Base-by-base conservation (phyloP, 2,329 filamentous ascomycete species). In the Nothomitra cinnamomea region DNA sequence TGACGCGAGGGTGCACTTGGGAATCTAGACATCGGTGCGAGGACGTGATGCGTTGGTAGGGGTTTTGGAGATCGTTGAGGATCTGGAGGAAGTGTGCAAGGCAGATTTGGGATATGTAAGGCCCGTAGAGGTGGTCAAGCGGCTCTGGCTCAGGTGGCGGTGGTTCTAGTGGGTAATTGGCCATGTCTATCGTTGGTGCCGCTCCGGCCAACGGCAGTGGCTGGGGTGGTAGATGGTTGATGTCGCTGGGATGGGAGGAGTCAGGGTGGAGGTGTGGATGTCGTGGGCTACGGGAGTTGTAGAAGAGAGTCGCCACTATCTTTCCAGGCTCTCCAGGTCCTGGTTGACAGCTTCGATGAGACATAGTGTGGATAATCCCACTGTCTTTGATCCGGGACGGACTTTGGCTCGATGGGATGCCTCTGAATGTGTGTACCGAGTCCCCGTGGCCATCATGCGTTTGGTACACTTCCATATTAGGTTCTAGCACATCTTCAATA, bases 71-170 rank as follows among this genome's bases (percentile, higher is more conserved):
- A 32, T 66, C 63, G 56, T 74, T 67, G 49, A 78, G 65, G 13
- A 71, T 73, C 54, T 73, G 70, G 56, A 74, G 68, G 65, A 77
- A 78, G 59, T 76, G 74, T 32, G 73, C 75, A 56, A 77, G 65
- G 61, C 75, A 77, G 58, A 74, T 63, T 62, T 76, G 73, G 53
- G 71, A 74, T 47, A 78, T 69, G 57, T 72, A 76, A 10, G 69
- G 70, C 8, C 74, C 74, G 59, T 77, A 77, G 17, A 77, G 64
- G 60, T 76, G 74, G 59, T 77, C 74, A 40, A 76, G 65, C 22
- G 73, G 72, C 55, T 75, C 72, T 4, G 74, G 73, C 55, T 75
- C 74, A 1, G 71, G 73, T 15, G 70, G 71, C 1, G 73, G 72
- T 1, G 74, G 74, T 59, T 77, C 74, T 42, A 75, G 72, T 1